phyloP scores from a whole-genome alignment of 2,329 filamentous ascomycete species.

The Curvularia sp. region DNA sequence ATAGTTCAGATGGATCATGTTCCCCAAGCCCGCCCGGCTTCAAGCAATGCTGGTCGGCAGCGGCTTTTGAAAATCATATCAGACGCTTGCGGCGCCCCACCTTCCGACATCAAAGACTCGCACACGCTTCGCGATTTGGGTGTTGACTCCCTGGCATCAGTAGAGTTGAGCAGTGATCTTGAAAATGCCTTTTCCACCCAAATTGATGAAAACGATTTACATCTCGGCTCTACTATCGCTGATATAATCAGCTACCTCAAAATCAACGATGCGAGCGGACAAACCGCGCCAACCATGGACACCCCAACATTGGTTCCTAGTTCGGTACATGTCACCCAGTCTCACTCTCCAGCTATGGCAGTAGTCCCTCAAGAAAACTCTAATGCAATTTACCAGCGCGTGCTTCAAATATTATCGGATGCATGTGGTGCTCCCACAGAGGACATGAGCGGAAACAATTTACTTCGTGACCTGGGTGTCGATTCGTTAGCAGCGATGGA shows the following conservation, averaged over 20 bases:
- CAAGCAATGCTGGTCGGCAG: conserved; percentile 1
- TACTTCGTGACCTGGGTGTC: conserved; percentile 4
- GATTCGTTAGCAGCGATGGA: conserved; percentile 13
- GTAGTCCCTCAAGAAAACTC: not conserved
- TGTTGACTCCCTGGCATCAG: conserved; percentile 21
- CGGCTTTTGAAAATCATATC: conserved; percentile 2
- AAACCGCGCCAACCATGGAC: not conserved
- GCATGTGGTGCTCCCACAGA: not conserved
- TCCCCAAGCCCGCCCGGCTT: not conserved
- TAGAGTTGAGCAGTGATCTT: conserved; percentile 6
- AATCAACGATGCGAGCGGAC: not conserved
- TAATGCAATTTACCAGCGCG: not conserved
- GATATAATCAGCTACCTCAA: not conserved
- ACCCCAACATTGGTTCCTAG: not conserved
- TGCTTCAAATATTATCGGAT: conserved; percentile 3
- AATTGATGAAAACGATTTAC: conserved; percentile 1
- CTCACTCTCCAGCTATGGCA: not conserved
- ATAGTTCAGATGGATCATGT: not conserved
- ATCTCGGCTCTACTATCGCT: conserved; percentile 1
- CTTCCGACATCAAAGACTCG: conserved; percentile 2
- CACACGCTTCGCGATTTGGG: conserved; percentile 19
- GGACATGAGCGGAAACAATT: not conserved
- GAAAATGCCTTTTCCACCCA: conserved; percentile 4
- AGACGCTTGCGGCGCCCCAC: conserved; percentile 1
- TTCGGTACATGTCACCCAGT: not conserved